A percentile compares a stretch with the other conserved stretches of the same genome.
Evolutionary conservation across 345 rosid genomes (phyloP).

Genomic region (Combretum micranthum): DNA sequence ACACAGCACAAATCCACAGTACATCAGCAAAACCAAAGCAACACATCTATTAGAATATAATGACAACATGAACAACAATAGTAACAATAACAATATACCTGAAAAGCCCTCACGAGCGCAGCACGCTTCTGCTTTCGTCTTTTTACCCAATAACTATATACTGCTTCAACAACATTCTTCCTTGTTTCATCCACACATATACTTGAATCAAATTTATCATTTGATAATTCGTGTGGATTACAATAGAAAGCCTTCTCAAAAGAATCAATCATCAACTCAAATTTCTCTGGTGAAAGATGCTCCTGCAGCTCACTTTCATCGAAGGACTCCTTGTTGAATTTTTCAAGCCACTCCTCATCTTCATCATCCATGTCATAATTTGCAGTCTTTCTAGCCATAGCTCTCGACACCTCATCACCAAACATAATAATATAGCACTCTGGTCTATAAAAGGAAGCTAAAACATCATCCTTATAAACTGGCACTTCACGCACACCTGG

Average conservation of each 20-base stretch:
- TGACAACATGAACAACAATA: too few relatives aligned
- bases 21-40: too few relatives aligned
- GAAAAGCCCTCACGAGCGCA: conserved; percentile 67
- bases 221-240: conserved; percentile 40
- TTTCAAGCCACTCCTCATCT: conserved; percentile 83
- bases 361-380: conserved; percentile 89
- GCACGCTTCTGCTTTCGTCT: conserved; percentile 64
- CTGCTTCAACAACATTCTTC: conserved; percentile 64
- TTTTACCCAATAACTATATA: conserved; percentile 60
- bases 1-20: too few relatives aligned
- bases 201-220: conserved; percentile 45
- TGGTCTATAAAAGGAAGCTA: conserved; percentile 43
- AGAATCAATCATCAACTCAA: conserved; percentile 85
- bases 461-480: conserved; percentile 31
- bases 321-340: conserved; percentile 33
- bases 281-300: conserved; percentile 47
- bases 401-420: conserved; percentile 76
- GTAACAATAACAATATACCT: conserved; percentile 41
- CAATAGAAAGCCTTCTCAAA: conserved; percentile 69
- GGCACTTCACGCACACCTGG: conserved; percentile 68
- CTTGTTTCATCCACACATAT: conserved; percentile 40
- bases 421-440: conserved; percentile 43
- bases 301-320: conserved; percentile 21
- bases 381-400: conserved; percentile 52
- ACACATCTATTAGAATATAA: too few relatives aligned